These are phyloP conservation scores for Canariomyces notabilis DNA, from an alignment of 2,329 filamentous ascomycete genomes.

Conservation along the genomic window DNA sequence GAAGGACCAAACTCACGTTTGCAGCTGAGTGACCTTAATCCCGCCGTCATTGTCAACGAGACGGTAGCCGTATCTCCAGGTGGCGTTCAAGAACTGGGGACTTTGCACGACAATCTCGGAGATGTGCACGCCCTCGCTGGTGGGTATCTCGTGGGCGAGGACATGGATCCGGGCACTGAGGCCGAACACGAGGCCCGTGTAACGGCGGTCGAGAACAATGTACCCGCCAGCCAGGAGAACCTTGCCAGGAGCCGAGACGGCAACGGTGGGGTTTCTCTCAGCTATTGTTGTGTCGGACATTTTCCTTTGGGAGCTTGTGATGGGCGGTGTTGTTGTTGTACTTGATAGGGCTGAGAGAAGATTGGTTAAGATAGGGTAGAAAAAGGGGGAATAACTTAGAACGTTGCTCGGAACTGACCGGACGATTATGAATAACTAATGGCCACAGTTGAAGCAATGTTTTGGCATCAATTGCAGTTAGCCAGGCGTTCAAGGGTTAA, in stretches of 20 bases:
- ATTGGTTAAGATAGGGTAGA: too few relatives aligned
- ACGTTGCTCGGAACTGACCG: too few relatives aligned
- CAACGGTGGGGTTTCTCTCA: conserved; percentile 37
- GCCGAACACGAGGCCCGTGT: conserved; percentile 71
- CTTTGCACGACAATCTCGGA: conserved; percentile 79
- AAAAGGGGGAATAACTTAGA: too few relatives aligned
- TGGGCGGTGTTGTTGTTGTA: too few relatives aligned
- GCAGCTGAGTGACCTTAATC: conserved; percentile 72
- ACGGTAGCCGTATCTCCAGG: conserved; percentile 83
- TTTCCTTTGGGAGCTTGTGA: background rate
- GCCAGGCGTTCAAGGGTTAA: too few relatives aligned
- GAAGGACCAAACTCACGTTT: conserved; percentile 64
- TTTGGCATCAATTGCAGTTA: too few relatives aligned
- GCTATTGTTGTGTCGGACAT: background rate
- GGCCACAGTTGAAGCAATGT: too few relatives aligned
- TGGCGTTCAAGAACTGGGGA: conserved; percentile 81
- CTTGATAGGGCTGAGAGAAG: too few relatives aligned
- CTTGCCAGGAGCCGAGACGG: conserved; percentile 90
- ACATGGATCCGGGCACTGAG: conserved; percentile 65
- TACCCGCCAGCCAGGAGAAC: conserved; percentile 93
- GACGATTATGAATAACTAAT: too few relatives aligned
- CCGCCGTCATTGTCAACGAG: conserved; percentile 68
- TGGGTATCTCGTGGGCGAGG: conserved; percentile 51
- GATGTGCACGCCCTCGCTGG: conserved; percentile 58
- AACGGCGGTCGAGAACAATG: conserved; percentile 81